A percentile compares a stretch with the other conserved stretches of the same genome.
Conservation (phyloP, 805 yeast species). For the Starmerella sp. region DNA sequence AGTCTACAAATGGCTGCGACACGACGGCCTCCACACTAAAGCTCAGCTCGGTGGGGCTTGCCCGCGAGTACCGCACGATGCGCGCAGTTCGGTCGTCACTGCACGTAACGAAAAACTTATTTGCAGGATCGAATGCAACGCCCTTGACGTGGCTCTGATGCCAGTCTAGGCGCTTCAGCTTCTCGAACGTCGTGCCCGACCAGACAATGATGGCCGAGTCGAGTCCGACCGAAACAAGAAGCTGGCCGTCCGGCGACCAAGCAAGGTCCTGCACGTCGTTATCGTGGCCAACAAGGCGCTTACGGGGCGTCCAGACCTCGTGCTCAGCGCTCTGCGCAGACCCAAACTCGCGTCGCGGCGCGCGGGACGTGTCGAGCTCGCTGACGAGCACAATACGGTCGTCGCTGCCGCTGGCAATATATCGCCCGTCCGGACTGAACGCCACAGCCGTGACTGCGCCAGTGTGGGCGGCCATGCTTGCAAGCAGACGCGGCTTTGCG, state of each 20-base stretch:
- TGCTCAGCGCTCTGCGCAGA: constrained; percentile 40
- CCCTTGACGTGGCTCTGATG: constrained; percentile 96
- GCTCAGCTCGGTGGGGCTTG: constrained; percentile 54
- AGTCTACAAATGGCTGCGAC: constrained; percentile 70
- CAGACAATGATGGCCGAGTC: constrained; percentile 88
- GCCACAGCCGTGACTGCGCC: constrained; percentile 93
- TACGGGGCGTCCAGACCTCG: constrained; percentile 92
- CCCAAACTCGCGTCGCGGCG: constrained; percentile 53
- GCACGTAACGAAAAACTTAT: constrained; percentile 92
- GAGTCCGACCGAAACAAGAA: constrained; percentile 85
- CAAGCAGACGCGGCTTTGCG: constrained; percentile 31
- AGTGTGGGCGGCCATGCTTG: constrained; percentile 88
- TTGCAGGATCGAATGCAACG: constrained; percentile 94
- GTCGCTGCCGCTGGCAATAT: constrained; percentile 89
- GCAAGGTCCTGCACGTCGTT: constrained; percentile 96
- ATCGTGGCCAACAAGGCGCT: constrained; percentile 89
- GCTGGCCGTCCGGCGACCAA: constrained; percentile 92
- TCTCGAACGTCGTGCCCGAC: constrained; percentile 87
- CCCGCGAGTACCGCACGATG: constrained; percentile 72
- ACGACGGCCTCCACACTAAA: constrained; percentile 80
- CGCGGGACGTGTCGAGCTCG: constrained; percentile 71
- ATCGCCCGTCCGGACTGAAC: constrained; percentile 85
- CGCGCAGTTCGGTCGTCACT: constrained; percentile 90
- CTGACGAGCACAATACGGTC: constrained; percentile 84
- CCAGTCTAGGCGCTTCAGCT: constrained; percentile 76